Conservation (phyloP, 176 grass and related monocot species). For the Tillandsia leiboldiana region DNA sequence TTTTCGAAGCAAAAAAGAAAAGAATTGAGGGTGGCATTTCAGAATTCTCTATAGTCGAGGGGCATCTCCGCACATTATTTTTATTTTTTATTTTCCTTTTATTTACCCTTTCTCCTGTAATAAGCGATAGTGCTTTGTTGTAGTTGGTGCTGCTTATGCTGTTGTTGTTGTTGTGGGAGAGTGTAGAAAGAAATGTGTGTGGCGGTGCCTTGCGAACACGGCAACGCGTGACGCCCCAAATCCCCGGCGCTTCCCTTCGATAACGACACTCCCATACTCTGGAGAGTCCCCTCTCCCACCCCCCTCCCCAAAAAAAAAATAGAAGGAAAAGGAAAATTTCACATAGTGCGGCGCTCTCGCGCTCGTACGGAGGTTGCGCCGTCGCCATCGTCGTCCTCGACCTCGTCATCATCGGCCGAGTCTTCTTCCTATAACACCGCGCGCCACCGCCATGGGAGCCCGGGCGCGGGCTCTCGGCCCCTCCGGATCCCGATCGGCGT, state of each 20-base stretch:
- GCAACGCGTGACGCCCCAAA: conserved; percentile 30
- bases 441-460: conserved; percentile 13
- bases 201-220: conserved; percentile 50
- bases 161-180: neutral
- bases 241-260: neutral
- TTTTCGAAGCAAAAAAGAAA: too few relatives aligned
- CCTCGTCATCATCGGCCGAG: neutral
- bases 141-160: too few relatives aligned
- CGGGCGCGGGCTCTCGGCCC: neutral
- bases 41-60: too few relatives aligned
- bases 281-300: neutral
- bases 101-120: too few relatives aligned
- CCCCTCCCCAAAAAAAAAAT: neutral
- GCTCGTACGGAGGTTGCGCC: neutral
- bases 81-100: too few relatives aligned
- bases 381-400: neutral
- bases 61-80: too few relatives aligned
- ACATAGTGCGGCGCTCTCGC: neutral
- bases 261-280: too few relatives aligned
- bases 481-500: conserved; percentile 7
- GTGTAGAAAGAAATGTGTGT: neutral
- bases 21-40: too few relatives aligned
- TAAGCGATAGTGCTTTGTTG: too few relatives aligned
- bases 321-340: neutral
- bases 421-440: neutral